Conservation (phyloP, 1,284 basidiomycete species). For the Cutaneotrichosporon spelunceum region DNA sequence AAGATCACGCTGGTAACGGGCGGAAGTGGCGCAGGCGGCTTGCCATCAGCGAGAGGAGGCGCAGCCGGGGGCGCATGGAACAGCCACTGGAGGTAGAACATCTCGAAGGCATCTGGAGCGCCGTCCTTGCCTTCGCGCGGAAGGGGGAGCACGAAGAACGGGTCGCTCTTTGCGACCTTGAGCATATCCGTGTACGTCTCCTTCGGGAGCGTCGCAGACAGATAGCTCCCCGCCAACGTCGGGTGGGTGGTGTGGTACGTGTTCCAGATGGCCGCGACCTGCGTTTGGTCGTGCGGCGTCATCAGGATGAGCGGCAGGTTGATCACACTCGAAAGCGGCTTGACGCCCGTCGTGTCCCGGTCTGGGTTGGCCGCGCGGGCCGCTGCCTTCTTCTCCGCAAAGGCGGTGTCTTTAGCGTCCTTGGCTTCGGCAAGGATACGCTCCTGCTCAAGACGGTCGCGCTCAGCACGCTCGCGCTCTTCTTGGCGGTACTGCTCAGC, state of each 20-base stretch:
- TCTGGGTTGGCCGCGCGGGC: constrained; percentile 30
- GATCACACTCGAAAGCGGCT: constrained; percentile 74
- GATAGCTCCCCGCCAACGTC: constrained; percentile 72
- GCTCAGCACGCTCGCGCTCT: constrained; percentile 18
- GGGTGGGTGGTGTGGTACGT: constrained; percentile 75
- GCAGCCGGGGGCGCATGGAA: constrained; percentile 64
- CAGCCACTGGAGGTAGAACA: constrained; percentile 82
- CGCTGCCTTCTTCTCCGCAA: constrained; percentile 49
- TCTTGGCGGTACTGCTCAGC: constrained; percentile 24
- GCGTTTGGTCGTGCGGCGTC: constrained; percentile 66
- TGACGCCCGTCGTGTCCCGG: constrained; percentile 48
- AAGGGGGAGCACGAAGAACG: constrained; percentile 74
- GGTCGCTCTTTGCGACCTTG: constrained; percentile 61
- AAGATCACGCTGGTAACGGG: constrained; percentile 67
- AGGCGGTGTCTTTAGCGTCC: constrained; percentile 54
- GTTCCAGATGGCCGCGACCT: constrained; percentile 80
- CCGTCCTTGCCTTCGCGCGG: constrained; percentile 53
- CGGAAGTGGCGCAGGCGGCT: constrained; percentile 26
- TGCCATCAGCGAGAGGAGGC: constrained; percentile 32
- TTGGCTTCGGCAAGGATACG: constrained; percentile 39
- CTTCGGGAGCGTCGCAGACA: constrained; percentile 74
- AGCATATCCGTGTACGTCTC: constrained; percentile 71
- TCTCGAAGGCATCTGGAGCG: constrained; percentile 63
- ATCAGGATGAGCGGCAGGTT: constrained; percentile 69
- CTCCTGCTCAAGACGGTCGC: constrained; percentile 16